Base-by-base conservation (phyloP, 768 basidiomycete genomes). In the Tulasnella sp. region DNA sequence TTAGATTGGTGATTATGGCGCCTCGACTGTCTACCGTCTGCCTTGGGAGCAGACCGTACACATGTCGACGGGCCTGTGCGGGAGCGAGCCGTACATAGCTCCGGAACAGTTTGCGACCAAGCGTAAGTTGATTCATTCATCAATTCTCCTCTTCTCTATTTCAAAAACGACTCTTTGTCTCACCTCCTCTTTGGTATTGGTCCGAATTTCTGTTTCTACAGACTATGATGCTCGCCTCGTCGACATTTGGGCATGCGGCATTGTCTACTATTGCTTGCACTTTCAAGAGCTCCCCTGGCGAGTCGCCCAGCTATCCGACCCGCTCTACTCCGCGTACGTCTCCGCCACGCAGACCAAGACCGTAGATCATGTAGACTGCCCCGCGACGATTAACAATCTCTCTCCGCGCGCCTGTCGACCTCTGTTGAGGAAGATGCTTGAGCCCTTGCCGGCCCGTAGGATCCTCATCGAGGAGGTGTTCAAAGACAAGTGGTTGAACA, bases 251-350 rank as follows among this genome's bases (percentile, higher is more conserved):
- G 93, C 94, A 0, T 87, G 86, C 62, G 94, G 87, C 17, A 81
- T 99, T 64, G 93, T 99, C 65, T 98, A 94, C 73, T 99, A 99
- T 75, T 99, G 94, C 75, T 79, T 98, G 66, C 92, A 91, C 71
- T 96, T 96, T 76, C 87, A 92, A 70, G 94, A 99, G 70, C 80
- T 99, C 53, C 94, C 94, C 1, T 99, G 96, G 94, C 87, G 93
- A 60, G 89, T 86, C 2, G 94, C 94, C 31, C 93, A 97, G 68
- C 73, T 75, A 17, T 74, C 81, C 8, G 94, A 99, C 68, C 70
- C 77, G 8, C 79, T 94, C 9, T 99, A 91, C 70, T 76, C 83
- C 0, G 74, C 85, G 2, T 99, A 97, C 69, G 78, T 73, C 30
- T 57, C 67, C 2, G 70, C 72, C 2, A 43, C 29, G 31, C 21